Conservation (phyloP, 2,329 filamentous ascomycete species). For the Neodidymelliopsis sp. region DNA sequence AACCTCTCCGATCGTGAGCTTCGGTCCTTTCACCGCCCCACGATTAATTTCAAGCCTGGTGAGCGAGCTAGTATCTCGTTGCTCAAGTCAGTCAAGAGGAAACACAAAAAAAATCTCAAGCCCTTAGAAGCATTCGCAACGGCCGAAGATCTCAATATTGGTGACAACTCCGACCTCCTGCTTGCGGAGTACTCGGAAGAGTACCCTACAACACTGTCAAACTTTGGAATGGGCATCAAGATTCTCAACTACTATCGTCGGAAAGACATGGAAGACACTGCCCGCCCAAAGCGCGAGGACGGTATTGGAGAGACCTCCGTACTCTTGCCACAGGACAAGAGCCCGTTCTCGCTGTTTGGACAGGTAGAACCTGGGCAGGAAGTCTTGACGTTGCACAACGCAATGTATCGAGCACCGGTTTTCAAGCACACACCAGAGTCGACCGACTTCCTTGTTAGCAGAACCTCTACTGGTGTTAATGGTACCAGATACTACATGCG, state of each 20-base stretch:
- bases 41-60: constrained; percentile 74
- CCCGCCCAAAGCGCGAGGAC: constrained; percentile 74
- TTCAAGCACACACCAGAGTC: constrained; percentile 82
- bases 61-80: constrained; percentile 76
- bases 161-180: constrained; percentile 86
- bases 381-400: constrained; percentile 89
- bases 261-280: constrained; percentile 77
- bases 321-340: constrained; percentile 90
- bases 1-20: constrained; percentile 76
- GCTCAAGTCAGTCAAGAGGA: constrained; percentile 75
- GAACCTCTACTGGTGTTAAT: constrained; percentile 79
- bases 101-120: constrained; percentile 78
- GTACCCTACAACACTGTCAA: constrained; percentile 87
- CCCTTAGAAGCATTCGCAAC: constrained; percentile 79
- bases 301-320: constrained; percentile 84
- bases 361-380: constrained; percentile 90
- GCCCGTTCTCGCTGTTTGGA: constrained; percentile 94
- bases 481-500: constrained; percentile 83
- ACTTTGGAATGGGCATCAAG: constrained; percentile 96
- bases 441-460: constrained; percentile 86
- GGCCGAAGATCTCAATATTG: constrained; percentile 83
- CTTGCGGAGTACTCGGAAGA: constrained; percentile 97
- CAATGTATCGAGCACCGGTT: constrained; percentile 93
- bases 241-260: constrained; percentile 97
- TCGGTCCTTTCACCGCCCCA: constrained; percentile 84